Evolutionary conservation across 2,329 filamentous ascomycete genomes (phyloP).

Genomic region (Penicillium occitanis): DNA sequence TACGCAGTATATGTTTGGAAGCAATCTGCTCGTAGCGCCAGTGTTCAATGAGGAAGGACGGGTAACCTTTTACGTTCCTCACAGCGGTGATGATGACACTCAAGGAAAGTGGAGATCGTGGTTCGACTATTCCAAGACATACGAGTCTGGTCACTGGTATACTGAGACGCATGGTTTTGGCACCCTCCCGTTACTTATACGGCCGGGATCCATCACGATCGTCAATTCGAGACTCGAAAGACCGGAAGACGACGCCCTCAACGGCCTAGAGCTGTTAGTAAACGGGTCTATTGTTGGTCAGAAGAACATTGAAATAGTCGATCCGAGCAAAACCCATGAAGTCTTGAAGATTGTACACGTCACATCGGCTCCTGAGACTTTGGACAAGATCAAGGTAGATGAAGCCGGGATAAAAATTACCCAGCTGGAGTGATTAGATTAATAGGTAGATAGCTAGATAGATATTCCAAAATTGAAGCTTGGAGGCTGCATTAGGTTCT

Average conservation of each 20-base stretch:
- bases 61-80: constrained; percentile 64
- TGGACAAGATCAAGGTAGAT: background rate
- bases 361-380: background rate
- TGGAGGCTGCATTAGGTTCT: background rate
- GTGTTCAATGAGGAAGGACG: constrained; percentile 63
- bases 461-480: background rate
- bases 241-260: constrained; percentile 11
- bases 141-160: constrained; percentile 54
- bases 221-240: constrained; percentile 12
- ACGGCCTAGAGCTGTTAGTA: constrained; percentile 14
- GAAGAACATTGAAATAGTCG: constrained; percentile 10
- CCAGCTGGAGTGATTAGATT: background rate
- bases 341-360: constrained; percentile 43
- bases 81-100: constrained; percentile 52
- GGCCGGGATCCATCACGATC: constrained; percentile 41
- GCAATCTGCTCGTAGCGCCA: constrained; percentile 62
- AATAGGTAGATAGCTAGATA: background rate
- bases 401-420: background rate
- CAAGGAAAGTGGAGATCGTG: constrained; percentile 51
- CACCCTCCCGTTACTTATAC: constrained; percentile 59
- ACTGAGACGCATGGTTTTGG: constrained; percentile 60
- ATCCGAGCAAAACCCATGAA: constrained; percentile 30
- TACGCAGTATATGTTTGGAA: constrained; percentile 70
- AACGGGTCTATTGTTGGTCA: constrained; percentile 1
- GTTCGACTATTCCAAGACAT: constrained; percentile 47